A percentile compares a stretch with the other conserved stretches of the same genome.
These are phyloP conservation scores for Sutorius australiensis DNA, from an alignment of 768 basidiomycete species.

Conservation along the genomic window DNA sequence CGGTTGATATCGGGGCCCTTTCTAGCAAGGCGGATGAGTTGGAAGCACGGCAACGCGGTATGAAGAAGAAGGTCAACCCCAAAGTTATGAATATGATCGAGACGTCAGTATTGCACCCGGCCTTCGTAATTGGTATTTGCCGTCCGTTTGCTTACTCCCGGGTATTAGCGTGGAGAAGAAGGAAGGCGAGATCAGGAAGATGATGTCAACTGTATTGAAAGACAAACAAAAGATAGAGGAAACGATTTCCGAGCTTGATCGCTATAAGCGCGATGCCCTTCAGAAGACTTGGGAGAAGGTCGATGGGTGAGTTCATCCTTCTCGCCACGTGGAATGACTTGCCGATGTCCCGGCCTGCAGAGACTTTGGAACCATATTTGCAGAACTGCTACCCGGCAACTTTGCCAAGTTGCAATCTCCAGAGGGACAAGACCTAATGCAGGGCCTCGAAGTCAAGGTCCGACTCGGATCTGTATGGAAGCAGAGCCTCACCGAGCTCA, in stretches of 20 bases:
- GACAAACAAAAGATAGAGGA: slow-evolving; percentile 95
- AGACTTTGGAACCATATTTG: slow-evolving; percentile 96
- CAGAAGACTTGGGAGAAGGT: slow-evolving; percentile 97
- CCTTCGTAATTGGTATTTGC: not conserved
- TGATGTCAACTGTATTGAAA: slow-evolving; percentile 79
- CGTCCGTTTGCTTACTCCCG: not conserved
- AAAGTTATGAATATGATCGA: slow-evolving; percentile 97
- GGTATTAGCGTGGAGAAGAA: slow-evolving; percentile 83
- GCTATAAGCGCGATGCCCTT: slow-evolving; percentile 90
- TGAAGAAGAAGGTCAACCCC: slow-evolving; percentile 94
- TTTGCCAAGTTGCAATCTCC: slow-evolving; percentile 94
- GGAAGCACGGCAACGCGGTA: slow-evolving; percentile 71
- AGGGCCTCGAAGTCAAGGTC: slow-evolving; percentile 97
- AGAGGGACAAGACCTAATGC: slow-evolving; percentile 88
- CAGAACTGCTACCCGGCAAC: slow-evolving; percentile 91
- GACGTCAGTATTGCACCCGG: slow-evolving; percentile 47
- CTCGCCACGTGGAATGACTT: not conserved
- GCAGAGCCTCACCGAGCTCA: slow-evolving; percentile 92
- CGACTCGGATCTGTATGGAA: slow-evolving; percentile 96
- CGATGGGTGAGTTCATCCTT: slow-evolving; percentile 56
- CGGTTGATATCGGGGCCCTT: slow-evolving; percentile 56
- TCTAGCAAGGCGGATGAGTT: slow-evolving; percentile 68
- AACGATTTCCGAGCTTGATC: slow-evolving; percentile 89
- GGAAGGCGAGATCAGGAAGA: slow-evolving; percentile 82
- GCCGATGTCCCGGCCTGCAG: slow-evolving; percentile 36